phyloP scores from a whole-genome alignment of 2,329 filamentous ascomycete species.

The Venturia effusa region DNA sequence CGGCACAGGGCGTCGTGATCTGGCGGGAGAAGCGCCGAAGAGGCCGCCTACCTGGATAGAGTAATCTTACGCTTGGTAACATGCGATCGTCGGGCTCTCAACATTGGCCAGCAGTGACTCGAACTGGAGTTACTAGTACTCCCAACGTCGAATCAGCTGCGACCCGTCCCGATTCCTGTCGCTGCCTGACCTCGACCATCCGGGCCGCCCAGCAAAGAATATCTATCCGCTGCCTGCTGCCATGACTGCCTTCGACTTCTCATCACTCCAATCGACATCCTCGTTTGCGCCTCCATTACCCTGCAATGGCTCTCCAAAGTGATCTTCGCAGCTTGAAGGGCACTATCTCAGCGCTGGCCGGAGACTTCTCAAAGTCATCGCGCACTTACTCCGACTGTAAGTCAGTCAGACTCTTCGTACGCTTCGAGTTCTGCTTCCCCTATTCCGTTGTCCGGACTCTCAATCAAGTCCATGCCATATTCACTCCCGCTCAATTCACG shows the following conservation, averaged over 20 bases:
- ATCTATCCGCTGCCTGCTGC: background rate
- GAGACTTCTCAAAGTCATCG: background rate
- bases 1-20: no score
- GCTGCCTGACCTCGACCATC: background rate
- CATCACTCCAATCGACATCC: background rate
- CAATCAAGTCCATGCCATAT: background rate
- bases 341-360: background rate
- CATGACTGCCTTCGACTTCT: background rate
- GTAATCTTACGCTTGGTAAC: no score
- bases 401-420: background rate
- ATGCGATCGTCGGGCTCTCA: background rate
- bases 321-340: conserved; percentile 4
- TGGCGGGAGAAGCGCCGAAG: background rate
- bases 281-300: background rate
- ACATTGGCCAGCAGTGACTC: background rate
- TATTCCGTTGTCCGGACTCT: background rate
- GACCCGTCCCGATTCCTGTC: background rate
- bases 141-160: background rate
- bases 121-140: no score
- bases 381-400: background rate
- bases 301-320: background rate
- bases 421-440: background rate
- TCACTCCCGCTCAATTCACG: background rate
- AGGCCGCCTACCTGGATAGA: background rate
- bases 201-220: background rate